Evolutionary conservation across 164 flowering plant species (phyloP), one percentile per base, ranked within the genome.

Genomic region (Stephania japonica): DNA sequence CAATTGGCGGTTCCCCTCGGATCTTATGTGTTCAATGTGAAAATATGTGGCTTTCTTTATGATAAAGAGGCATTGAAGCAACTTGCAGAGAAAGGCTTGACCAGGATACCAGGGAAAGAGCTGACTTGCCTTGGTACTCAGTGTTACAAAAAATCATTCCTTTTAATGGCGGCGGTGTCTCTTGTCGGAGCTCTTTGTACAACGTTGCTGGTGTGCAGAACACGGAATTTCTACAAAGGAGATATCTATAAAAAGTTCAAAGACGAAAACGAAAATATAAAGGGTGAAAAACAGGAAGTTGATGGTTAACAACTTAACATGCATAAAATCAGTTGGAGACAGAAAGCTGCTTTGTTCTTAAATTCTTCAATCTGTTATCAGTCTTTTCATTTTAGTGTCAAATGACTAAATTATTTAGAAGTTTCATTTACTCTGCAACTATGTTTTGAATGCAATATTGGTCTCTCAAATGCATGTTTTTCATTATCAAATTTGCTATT

Each of bases 171-270:
- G 3, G 71, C 70, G 16, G 87, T 75, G 4, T 77, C 89, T 0
- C 63, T 84, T 0, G 75, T 81, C 23, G 96, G 92, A 10, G 85
- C 89, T 7, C 19, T 84, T 23, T 78, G 80, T 69, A 80, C 89
- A 4, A 16, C 86, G 68, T 25, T 87, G 53, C 72, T 88, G 76
- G 90, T 83, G 23, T 27, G 72, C 19, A 86, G 91, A 44, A 90
- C 92, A 1, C 71, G 80, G 18, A 71, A 80, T 12, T 90, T 86
- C 77, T 90, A 90, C 75, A 74, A 74, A 67, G 79, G 88, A 0
- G 91, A 90, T 41, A 88, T 87, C 10, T 90, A 90, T 74, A 82
- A 87, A 81, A 90, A 79, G 85, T 90, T 83, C 77, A 82, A 85
- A 42, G 83, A 80, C 63, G 76, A 73, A 9, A 62, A 66, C 21